Evolutionary conservation across 345 rosid genomes (phyloP).

Genomic region (Gossypium stocksii): DNA sequence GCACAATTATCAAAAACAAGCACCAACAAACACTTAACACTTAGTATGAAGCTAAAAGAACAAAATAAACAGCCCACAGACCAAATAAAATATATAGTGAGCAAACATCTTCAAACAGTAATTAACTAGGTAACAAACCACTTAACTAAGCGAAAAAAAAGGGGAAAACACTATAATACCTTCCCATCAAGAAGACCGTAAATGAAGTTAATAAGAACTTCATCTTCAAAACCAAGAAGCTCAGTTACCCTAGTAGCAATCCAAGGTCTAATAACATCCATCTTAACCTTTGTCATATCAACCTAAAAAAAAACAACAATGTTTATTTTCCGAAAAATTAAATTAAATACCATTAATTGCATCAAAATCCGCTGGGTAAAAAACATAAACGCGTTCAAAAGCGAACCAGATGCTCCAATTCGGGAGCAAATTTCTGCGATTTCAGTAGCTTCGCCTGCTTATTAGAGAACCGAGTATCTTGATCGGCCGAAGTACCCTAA

Average conservation of each 20-base stretch:
- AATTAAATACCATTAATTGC: background rate
- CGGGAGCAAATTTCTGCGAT: constrained; percentile 86
- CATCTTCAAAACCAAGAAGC: constrained; percentile 96
- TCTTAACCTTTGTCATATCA: constrained; percentile 83
- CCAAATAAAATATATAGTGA: background rate
- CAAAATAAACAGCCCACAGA: background rate
- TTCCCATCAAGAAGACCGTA: constrained; percentile 89
- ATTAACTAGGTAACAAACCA: background rate
- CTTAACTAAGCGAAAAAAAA: background rate
- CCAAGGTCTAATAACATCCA: constrained; percentile 95
- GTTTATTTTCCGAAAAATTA: background rate
- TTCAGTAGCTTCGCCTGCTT: constrained; percentile 93
- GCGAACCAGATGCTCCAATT: constrained; percentile 79
- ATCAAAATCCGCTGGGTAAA: no score
- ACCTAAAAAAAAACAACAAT: constrained; percentile 38
- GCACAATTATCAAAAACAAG: background rate
- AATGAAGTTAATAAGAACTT: constrained; percentile 93
- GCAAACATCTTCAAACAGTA: no score
- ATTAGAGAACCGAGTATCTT: constrained; percentile 97
- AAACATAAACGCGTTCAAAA: background rate
- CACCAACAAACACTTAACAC: background rate
- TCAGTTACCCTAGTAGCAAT: constrained; percentile 87
- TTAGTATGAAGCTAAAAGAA: background rate
- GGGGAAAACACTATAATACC: constrained; percentile 33
- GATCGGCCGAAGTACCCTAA: constrained; percentile 97